These are phyloP conservation scores for Lepidium sativum DNA, from an alignment of 345 rosid species.

Conservation along the genomic window DNA sequence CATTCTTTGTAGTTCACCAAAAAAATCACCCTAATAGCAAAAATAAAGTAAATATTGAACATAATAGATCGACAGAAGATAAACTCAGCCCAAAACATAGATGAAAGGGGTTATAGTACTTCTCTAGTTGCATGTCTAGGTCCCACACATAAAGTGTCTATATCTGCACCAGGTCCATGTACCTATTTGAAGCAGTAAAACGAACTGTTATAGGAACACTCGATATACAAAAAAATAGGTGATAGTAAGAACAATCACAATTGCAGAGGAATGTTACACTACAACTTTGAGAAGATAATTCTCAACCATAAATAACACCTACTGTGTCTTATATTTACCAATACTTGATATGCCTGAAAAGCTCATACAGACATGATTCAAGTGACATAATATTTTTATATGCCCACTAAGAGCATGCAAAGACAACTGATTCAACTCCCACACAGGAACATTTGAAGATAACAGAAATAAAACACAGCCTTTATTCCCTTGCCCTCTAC, in stretches of 20 bases:
- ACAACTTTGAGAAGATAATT: not conserved
- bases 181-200: constrained; percentile 43
- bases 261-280: not conserved
- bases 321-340: not conserved
- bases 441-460: not conserved
- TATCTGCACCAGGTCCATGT: constrained; percentile 98
- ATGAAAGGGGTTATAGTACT: constrained; percentile 43
- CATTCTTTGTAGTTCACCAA: constrained; percentile 78
- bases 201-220: constrained; percentile 2
- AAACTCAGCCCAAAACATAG: constrained; percentile 5
- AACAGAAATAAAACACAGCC: not conserved
- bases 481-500: not conserved
- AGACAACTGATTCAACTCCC: not conserved
- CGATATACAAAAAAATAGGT: not conserved
- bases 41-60: constrained; percentile 13
- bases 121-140: constrained; percentile 93
- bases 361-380: not conserved
- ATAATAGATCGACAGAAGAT: constrained; percentile 14
- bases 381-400: not conserved
- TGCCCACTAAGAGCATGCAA: not conserved
- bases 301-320: not conserved
- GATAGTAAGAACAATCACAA: not conserved
- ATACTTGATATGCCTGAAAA: constrained; percentile 9
- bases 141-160: constrained; percentile 94
- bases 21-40: constrained; percentile 76